Evolutionary conservation across 805 yeast species (phyloP).

Genomic region (Candida ovalis): DNA sequence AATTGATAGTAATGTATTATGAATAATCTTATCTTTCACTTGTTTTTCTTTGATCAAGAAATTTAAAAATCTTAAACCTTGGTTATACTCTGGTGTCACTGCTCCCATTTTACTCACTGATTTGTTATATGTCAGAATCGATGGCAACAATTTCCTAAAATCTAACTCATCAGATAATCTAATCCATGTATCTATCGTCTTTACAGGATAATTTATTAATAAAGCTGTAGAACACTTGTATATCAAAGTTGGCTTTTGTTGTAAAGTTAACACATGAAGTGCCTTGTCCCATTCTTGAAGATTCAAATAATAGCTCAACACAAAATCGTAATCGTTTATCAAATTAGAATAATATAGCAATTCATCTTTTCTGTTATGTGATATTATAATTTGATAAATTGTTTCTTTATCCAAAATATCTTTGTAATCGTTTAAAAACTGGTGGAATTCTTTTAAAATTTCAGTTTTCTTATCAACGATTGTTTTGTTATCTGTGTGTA

Average conservation of each 20-base stretch:
- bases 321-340: conserved; percentile 64
- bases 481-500: conserved; percentile 4
- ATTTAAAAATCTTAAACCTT: conserved; percentile 61
- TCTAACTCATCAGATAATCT: conserved; percentile 47
- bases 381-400: conserved; percentile 64
- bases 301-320: conserved; percentile 65
- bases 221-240: conserved; percentile 70
- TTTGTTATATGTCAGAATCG: conserved; percentile 66
- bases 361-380: conserved; percentile 62
- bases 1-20: conserved; percentile 67
- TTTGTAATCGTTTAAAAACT: conserved; percentile 48
- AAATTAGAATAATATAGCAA: conserved; percentile 64
- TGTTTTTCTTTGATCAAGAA: conserved; percentile 46
- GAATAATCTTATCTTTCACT: conserved; percentile 46
- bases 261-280: conserved; percentile 49
- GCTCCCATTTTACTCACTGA: conserved; percentile 31
- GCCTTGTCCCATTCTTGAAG: conserved; percentile 73
- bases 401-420: conserved; percentile 59
- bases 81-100: conserved; percentile 47
- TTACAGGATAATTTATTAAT: conserved; percentile 61
- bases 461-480: conserved; percentile 29
- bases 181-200: conserved; percentile 79
- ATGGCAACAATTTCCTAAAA: conserved; percentile 66
- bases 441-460: conserved; percentile 34
- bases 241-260: conserved; percentile 44